Evolutionary conservation across 2,329 filamentous ascomycete genomes (phyloP).

Genomic region (Scytalidium sp.): DNA sequence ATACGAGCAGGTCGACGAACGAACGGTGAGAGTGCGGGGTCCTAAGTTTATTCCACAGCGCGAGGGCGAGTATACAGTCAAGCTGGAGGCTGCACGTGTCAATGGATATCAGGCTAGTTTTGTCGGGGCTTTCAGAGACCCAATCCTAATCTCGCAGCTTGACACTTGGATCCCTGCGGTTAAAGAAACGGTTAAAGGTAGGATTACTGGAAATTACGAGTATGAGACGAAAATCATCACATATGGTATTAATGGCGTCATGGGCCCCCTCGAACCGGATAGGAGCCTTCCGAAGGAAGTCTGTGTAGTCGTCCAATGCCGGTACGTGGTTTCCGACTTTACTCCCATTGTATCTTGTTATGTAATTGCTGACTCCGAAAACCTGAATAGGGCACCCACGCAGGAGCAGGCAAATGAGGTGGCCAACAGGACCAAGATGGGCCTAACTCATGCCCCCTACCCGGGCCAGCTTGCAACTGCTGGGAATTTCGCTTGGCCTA

Average conservation of each 20-base stretch:
- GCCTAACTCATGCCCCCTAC: slow-evolving; percentile 44
- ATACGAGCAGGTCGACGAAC: slow-evolving; percentile 41
- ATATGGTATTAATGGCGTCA: slow-evolving; percentile 35
- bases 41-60: slow-evolving; percentile 34
- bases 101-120: slow-evolving; percentile 43
- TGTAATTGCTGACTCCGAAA: too few relatives aligned
- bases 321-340: too few relatives aligned
- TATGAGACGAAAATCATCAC: too few relatives aligned
- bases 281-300: slow-evolving; percentile 35
- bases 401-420: slow-evolving; percentile 43
- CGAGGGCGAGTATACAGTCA: slow-evolving; percentile 50
- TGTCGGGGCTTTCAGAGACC: slow-evolving; percentile 44
- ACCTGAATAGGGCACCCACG: slow-evolving; percentile 38
- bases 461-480: slow-evolving; percentile 47
- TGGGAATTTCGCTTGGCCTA: slow-evolving; percentile 46
- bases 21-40: slow-evolving; percentile 38
- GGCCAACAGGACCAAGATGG: slow-evolving; percentile 37
- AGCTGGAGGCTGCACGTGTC: slow-evolving; percentile 43
- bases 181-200: slow-evolving; percentile 25
- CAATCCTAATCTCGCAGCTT: slow-evolving; percentile 41
- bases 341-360: too few relatives aligned
- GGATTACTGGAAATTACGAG: too few relatives aligned
- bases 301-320: slow-evolving; percentile 43
- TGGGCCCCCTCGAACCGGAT: slow-evolving; percentile 24
- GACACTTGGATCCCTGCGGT: slow-evolving; percentile 31